A percentile compares a stretch with the other conserved stretches of the same genome.
phyloP scores from a whole-genome alignment of 352 stramenopile species.

The Globisporangium radiosum region DNA sequence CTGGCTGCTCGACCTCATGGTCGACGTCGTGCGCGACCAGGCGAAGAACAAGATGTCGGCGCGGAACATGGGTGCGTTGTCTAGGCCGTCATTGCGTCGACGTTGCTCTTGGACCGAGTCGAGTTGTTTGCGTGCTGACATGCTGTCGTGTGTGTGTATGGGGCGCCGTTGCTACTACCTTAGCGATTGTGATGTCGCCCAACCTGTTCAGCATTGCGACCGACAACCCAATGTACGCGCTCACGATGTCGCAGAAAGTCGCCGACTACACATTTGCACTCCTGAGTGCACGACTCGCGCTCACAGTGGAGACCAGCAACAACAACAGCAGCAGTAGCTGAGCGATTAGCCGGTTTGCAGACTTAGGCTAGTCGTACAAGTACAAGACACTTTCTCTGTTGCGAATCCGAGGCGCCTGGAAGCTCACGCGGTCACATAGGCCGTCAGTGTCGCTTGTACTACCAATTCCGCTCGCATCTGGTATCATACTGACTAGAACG shows the following conservation, averaged over 20 bases:
- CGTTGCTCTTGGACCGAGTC: too few species aligned
- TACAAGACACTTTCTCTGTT: too few species aligned
- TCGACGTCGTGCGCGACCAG: slow-evolving; percentile 45
- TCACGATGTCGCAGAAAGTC: slow-evolving; percentile 70
- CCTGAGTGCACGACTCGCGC: slow-evolving; percentile 32
- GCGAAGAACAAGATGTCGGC: slow-evolving; percentile 73
- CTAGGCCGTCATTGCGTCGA: neutral
- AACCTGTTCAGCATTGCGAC: slow-evolving; percentile 67
- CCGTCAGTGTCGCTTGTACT: too few species aligned
- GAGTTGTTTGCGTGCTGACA: neutral
- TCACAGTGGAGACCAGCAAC: neutral
- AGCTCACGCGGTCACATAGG: too few species aligned
- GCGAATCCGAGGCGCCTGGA: too few species aligned
- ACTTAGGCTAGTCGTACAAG: too few species aligned
- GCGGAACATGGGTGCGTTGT: slow-evolving; percentile 57
- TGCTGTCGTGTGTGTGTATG: neutral
- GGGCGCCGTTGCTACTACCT: neutral
- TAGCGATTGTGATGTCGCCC: slow-evolving; percentile 76
- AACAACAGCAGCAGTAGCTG: neutral
- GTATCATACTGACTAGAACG: too few species aligned
- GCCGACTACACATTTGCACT: slow-evolving; percentile 53
- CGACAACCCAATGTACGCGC: slow-evolving; percentile 60
- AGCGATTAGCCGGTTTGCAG: neutral
- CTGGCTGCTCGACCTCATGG: slow-evolving; percentile 78
- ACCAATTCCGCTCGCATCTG: too few species aligned